Evolutionary conservation across 2,329 filamentous ascomycete genomes (phyloP), one percentile per base, ranked within the genome.

Genomic region (Pyricularia grisea): DNA sequence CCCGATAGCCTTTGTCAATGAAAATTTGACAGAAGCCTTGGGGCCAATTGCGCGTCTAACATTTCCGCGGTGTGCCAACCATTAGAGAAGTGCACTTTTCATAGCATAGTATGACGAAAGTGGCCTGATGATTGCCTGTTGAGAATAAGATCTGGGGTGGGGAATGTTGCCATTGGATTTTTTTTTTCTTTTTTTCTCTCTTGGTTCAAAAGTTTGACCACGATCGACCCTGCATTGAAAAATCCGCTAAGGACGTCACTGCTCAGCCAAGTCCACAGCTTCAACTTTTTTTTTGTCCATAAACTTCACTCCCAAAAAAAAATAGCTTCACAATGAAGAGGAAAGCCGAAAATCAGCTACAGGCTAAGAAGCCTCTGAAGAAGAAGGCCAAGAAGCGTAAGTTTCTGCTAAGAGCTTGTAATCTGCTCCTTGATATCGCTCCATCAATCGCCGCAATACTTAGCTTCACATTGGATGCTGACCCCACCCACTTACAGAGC

Each of bases 371-470:
- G 73, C 78, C 78, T 71, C 74, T 75, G 71, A 85, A 83, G 76
- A 88, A 88, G 78, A 85, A 85, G 76, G 77, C 83, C 73, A 85
- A 84, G 77, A 79, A 78, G 70, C 76, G 83, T 84, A 75, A 73
- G 81, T 68, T 65, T 27, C 50, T 65, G 33, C 23, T 20, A 23
- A 23, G 23, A 20, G 60, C n/a, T 36, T 66, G 11, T 12, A n/a
- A n/a, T 42, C 33, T 36, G 33, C 33, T 36, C 6, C 33, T 36
- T 36, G 33, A 11, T 14, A 36, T 36, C 33, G 12, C 33, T 14
- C 11, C 7, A 9, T 25, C 17, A 11, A 17, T 23, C 65, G 28
- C 65, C 33, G 14, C 10, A 58, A 23, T n/a, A n/a, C 23, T 25
- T 23, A 58, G 55, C 33, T 65, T 65, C 25, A 28, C 36, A 70